phyloP scores from a whole-genome alignment of 495 filamentous ascomycete genomes.

The Xylaria flabelliformis region DNA sequence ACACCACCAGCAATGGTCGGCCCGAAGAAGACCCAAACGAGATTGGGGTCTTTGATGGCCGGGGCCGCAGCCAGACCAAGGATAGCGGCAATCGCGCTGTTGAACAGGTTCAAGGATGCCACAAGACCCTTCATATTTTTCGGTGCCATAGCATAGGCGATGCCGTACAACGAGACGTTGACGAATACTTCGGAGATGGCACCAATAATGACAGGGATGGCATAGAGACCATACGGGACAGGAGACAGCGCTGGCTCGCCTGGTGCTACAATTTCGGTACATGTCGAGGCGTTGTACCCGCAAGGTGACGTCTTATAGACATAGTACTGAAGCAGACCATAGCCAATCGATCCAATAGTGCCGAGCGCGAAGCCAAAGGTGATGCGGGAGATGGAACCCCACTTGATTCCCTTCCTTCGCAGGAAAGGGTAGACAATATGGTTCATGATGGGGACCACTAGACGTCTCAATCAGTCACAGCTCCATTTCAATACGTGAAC shows the following conservation, averaged over 20 bases:
- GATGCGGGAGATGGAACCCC: constrained; percentile 75
- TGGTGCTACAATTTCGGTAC: constrained; percentile 42
- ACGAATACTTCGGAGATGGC: constrained; percentile 73
- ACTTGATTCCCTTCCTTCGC: constrained; percentile 65
- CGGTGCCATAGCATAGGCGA: constrained; percentile 72
- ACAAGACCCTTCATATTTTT: constrained; percentile 72
- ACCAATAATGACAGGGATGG: constrained; percentile 53
- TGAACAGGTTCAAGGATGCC: constrained; percentile 64
- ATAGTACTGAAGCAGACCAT: constrained; percentile 72
- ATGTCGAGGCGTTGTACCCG: constrained; percentile 51
- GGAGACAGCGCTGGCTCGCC: constrained; percentile 52
- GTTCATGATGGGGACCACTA: constrained; percentile 72
- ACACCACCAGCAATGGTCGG: constrained; percentile 53
- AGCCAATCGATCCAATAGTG: constrained; percentile 64
- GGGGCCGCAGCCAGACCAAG: constrained; percentile 63
- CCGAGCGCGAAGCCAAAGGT: constrained; percentile 72
- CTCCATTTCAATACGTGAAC: not conserved
- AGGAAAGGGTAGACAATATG: constrained; percentile 71
- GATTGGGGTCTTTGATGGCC: constrained; percentile 64
- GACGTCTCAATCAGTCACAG: constrained; percentile 27
- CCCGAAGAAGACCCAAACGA: constrained; percentile 61
- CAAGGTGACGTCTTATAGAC: constrained; percentile 67
- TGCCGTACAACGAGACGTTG: constrained; percentile 71
- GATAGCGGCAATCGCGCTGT: constrained; percentile 61
- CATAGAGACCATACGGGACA: constrained; percentile 50